These are phyloP conservation scores for Smittium mucronatum DNA, from an alignment of 371 early-diverging fungal species.

Conservation along the genomic window DNA sequence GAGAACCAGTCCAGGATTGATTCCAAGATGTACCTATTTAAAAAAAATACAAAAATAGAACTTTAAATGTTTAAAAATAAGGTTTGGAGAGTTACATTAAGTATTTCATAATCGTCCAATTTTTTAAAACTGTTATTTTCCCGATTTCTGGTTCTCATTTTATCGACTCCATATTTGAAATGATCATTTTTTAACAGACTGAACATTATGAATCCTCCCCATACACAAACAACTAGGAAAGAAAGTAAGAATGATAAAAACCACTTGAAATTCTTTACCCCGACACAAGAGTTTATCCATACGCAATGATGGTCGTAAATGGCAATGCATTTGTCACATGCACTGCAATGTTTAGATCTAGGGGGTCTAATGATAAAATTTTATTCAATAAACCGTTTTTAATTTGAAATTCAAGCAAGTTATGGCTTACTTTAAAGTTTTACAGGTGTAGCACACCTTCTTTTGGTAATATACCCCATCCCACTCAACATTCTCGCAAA, in stretches of 20 bases:
- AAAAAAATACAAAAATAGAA: neutral
- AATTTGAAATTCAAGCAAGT: neutral
- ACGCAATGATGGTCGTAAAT: constrained; percentile 10
- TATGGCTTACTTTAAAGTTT: constrained; percentile 5
- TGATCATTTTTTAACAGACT: neutral
- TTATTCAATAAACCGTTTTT: constrained; percentile 2
- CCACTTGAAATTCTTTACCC: constrained; percentile 7
- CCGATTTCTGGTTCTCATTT: neutral
- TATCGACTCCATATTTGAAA: neutral
- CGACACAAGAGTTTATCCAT: constrained; percentile 10
- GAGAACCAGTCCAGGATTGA: neutral
- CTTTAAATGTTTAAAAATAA: neutral
- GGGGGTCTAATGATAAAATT: constrained; percentile 12
- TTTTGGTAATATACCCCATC: constrained; percentile 9
- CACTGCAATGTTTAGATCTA: constrained; percentile 10
- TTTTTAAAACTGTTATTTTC: neutral
- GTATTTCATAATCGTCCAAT: neutral
- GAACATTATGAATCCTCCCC: neutral
- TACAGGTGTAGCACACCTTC: constrained; percentile 8
- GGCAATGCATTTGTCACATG: constrained; percentile 5
- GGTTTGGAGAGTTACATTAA: neutral
- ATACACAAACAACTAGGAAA: constrained; percentile 2
- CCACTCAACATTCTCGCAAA: neutral
- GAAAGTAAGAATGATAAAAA: constrained; percentile 12
- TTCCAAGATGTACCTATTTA: neutral